Conservation (phyloP, 257 asterid genomes). For the Capsicum pubescens region DNA sequence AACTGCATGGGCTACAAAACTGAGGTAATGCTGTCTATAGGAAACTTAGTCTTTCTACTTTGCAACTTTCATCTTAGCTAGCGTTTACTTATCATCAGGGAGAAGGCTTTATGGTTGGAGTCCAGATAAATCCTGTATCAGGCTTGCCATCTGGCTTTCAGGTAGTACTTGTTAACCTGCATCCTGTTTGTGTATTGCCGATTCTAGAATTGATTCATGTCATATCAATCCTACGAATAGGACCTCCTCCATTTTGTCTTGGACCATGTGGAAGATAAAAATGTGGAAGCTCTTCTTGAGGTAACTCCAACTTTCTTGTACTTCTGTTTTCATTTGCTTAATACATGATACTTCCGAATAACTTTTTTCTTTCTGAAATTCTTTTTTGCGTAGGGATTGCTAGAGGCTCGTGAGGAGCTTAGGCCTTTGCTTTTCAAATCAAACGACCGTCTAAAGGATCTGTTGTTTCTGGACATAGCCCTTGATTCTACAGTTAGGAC, state of each 20-base stretch:
- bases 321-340: constrained; percentile 22
- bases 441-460: constrained; percentile 89
- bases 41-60: constrained; percentile 24
- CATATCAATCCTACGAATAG: constrained; percentile 50
- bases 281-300: constrained; percentile 95
- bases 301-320: constrained; percentile 49
- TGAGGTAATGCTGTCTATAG: constrained; percentile 58
- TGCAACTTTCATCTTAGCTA: constrained; percentile 31
- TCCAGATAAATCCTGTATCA: constrained; percentile 87
- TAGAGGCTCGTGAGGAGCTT: constrained; percentile 97
- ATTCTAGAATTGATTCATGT: background rate
- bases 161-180: constrained; percentile 46
- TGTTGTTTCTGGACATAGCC: constrained; percentile 89
- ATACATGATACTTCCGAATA: background rate
- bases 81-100: constrained; percentile 60
- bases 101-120: constrained; percentile 99
- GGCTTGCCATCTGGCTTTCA: constrained; percentile 95
- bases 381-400: constrained; percentile 65
- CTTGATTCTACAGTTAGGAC: constrained; percentile 97
- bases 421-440: constrained; percentile 81
- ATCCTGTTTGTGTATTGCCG: constrained; percentile 23
- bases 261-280: constrained; percentile 79
- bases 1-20: constrained; percentile 94
- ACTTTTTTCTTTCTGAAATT: background rate
- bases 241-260: constrained; percentile 83